These are phyloP conservation scores for Pythium angustatum DNA, from an alignment of 352 stramenopile species.

Conservation along the genomic window DNA sequence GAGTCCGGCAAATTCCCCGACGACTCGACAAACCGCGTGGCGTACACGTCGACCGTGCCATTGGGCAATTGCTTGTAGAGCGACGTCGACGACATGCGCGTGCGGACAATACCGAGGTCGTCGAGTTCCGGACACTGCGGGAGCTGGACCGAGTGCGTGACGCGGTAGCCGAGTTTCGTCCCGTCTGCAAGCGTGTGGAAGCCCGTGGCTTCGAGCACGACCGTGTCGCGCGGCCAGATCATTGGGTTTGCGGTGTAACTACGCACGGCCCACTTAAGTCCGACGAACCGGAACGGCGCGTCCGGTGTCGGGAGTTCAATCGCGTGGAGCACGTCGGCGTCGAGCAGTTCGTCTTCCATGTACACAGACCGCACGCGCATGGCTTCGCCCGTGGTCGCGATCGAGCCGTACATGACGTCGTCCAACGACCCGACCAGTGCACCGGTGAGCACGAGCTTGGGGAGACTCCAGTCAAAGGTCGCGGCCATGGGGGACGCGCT, in stretches of 20 bases:
- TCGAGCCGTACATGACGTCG: conserved; percentile 61
- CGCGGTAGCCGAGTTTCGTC: conserved; percentile 34
- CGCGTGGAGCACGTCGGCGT: conserved; percentile 36
- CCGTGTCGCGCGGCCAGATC: conserved; percentile 36
- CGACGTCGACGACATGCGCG: conserved; percentile 33
- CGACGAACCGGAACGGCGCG: conserved; percentile 51
- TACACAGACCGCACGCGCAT: conserved; percentile 37
- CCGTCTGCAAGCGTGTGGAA: conserved; percentile 28
- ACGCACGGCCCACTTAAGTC: conserved; percentile 46
- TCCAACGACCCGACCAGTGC: conserved; percentile 53
- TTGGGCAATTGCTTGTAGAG: conserved; percentile 56
- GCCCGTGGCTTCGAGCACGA: conserved; percentile 41
- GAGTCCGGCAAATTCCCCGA: conserved; percentile 46
- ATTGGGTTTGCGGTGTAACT: conserved; percentile 26
- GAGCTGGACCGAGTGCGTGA: conserved; percentile 38
- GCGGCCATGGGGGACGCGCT: neutral
- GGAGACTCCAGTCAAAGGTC: conserved; percentile 36
- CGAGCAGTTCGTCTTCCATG: conserved; percentile 38
- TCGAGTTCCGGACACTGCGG: conserved; percentile 30
- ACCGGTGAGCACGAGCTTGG: conserved; percentile 51
- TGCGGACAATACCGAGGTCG: conserved; percentile 19
- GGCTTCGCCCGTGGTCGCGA: conserved; percentile 43
- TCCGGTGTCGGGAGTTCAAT: conserved; percentile 30
- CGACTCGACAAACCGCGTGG: conserved; percentile 55
- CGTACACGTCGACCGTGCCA: conserved; percentile 61